Evolutionary conservation across 257 asterid genomes (phyloP).

Genomic region (Thymus quinquecostatus): DNA sequence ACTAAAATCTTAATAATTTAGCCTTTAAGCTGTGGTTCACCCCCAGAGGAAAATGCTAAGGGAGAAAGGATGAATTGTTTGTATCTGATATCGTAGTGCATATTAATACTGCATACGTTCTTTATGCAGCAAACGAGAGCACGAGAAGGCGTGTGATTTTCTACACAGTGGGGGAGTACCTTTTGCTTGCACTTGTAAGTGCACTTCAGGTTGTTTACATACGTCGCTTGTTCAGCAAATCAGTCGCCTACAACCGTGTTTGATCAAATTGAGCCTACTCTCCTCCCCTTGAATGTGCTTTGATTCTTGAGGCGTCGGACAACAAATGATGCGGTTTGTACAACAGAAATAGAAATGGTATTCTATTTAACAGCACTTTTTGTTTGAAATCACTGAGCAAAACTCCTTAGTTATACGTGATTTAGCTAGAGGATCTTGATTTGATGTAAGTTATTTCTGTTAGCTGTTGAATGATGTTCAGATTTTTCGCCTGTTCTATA

Average conservation of each 20-base stretch:
- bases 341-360: slow-evolving; percentile 15
- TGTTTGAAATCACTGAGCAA: slow-evolving; percentile 20
- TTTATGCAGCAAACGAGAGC: slow-evolving; percentile 89
- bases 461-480: slow-evolving; percentile 16
- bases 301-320: slow-evolving; percentile 17
- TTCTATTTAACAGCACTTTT: slow-evolving; percentile 23
- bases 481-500: slow-evolving; percentile 20
- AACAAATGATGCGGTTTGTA: slow-evolving; percentile 6
- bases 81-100: too few species aligned
- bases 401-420: slow-evolving; percentile 26
- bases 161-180: slow-evolving; percentile 91
- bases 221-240: slow-evolving; percentile 84
- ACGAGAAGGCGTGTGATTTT: slow-evolving; percentile 84
- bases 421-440: slow-evolving; percentile 28
- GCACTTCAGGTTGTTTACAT: slow-evolving; percentile 86
- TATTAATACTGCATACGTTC: neutral
- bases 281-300: slow-evolving; percentile 17
- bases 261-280: slow-evolving; percentile 42
- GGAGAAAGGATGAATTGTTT: too few species aligned
- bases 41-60: too few species aligned
- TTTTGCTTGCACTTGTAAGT: slow-evolving; percentile 77
- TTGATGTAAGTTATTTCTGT: slow-evolving; percentile 28
- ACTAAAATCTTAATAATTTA: too few species aligned
- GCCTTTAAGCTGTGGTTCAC: too few species aligned
- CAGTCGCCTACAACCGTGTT: slow-evolving; percentile 92